phyloP scores from a whole-genome alignment of 73 alveolate species.

The Symbiodinium natans region DNA sequence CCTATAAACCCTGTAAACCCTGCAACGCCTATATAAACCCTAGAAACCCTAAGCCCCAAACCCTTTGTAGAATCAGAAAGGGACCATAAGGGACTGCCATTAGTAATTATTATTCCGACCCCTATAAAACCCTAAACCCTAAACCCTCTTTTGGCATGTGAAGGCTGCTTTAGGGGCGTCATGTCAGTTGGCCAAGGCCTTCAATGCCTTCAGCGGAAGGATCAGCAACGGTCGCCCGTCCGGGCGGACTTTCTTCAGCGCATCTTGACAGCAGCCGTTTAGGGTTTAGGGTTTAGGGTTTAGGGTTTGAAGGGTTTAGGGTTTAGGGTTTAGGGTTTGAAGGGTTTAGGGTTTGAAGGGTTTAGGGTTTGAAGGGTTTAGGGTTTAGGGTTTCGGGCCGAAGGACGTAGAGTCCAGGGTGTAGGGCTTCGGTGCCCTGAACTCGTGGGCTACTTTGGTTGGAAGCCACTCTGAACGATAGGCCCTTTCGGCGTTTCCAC shows the following conservation, averaged over 20 bases:
- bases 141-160: background rate
- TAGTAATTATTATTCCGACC: background rate
- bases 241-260: background rate
- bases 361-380: background rate
- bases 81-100: too few relatives aligned
- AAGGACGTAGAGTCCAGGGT: too few relatives aligned
- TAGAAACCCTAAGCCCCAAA: background rate
- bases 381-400: background rate
- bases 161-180: too few relatives aligned
- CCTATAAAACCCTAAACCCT: background rate
- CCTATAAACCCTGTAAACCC: background rate
- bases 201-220: constrained; percentile 18
- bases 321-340: too few relatives aligned
- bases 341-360: too few relatives aligned
- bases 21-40: background rate
- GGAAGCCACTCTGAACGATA: too few relatives aligned
- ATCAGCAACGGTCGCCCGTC: background rate
- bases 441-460: too few relatives aligned
- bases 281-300: too few relatives aligned
- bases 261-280: background rate
- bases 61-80: too few relatives aligned
- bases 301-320: too few relatives aligned
- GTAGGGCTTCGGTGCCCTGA: too few relatives aligned
- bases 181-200: background rate
- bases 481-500: too few relatives aligned